Evolutionary conservation across 768 basidiomycete species (phyloP), one percentile per base, ranked within the genome.

Genomic region (Termitomyces sp.): DNA sequence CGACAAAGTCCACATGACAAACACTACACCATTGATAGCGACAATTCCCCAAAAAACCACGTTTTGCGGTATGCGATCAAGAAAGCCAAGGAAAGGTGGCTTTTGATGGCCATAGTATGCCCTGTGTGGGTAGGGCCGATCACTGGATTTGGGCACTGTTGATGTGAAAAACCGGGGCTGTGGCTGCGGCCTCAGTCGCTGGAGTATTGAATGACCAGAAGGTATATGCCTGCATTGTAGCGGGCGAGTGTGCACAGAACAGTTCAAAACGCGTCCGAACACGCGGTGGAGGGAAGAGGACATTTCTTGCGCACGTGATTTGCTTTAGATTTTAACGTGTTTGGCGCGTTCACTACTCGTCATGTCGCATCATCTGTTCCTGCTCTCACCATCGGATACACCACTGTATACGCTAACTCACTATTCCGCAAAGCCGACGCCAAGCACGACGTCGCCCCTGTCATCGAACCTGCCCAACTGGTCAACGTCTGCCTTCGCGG

Each of bases 401-500:
- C 93, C 92, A 23, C 75, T 94, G 64, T 94, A 94, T 75, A 87
- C 81, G 64, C 79, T 94, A 43, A 90, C 89, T 1, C 90, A 93
- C 70, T 86, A 86, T 63, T 93, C 93, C 36, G 84, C 84, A 56
- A 93, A 88, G 71, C 88, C 91, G 16, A 76, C 76, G 23, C 76
- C 80, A 47, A 81, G 74, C 56, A 78, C 78, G 10, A 69, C 84
- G 28, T 88, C 87, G 7, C 86, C 91, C 3, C 76, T 94, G 51
- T 85, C 91, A 3, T 85, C 90, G 7, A 94, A 93, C 70, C 73
- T 94, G 61, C 92, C 92, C 26, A 88, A 86, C 62, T 94, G 92
- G 93, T 93, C 91, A 5, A 93, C 92, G 2, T 92, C 91, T 60
- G 92, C 92, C 4, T 94, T 94, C 69, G 91, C 93, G 12, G 93